Conservation (phyloP, 2,329 filamentous ascomycete genomes). For the Botrytis galanthina region DNA sequence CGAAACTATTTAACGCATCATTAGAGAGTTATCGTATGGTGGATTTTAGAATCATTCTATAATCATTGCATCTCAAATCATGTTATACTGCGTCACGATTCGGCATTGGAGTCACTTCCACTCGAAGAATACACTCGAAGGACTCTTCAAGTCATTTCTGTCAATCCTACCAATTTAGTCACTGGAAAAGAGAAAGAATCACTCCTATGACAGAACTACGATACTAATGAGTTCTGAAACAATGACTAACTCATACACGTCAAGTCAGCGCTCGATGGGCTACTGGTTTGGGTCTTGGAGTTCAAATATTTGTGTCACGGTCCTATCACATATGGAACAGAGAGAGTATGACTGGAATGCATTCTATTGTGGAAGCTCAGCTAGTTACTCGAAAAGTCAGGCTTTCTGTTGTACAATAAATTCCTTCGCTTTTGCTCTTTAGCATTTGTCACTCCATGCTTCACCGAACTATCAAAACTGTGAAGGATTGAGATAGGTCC, state of each 20-base stretch:
- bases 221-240: no score
- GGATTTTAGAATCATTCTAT: fast-evolving
- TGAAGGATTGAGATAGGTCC: no score
- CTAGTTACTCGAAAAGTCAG: fast-evolving
- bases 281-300: no score
- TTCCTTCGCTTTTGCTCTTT: no score
- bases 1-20: not conserved
- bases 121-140: not conserved
- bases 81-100: not conserved
- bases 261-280: no score
- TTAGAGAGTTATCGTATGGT: not conserved
- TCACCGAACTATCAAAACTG: no score
- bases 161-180: not conserved
- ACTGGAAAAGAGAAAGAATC: fast-evolving
- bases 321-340: not conserved
- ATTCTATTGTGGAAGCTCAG: fast-evolving
- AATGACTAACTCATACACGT: no score
- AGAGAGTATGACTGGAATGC: not conserved
- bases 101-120: not conserved
- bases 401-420: no score
- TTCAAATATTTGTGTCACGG: no score
- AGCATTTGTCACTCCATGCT: no score
- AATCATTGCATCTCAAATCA: not conserved
- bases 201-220: no score
- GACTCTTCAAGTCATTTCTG: not conserved